Evolutionary conservation across 495 filamentous ascomycete genomes (phyloP).

Genomic region (Trypethelium eluteriae): DNA sequence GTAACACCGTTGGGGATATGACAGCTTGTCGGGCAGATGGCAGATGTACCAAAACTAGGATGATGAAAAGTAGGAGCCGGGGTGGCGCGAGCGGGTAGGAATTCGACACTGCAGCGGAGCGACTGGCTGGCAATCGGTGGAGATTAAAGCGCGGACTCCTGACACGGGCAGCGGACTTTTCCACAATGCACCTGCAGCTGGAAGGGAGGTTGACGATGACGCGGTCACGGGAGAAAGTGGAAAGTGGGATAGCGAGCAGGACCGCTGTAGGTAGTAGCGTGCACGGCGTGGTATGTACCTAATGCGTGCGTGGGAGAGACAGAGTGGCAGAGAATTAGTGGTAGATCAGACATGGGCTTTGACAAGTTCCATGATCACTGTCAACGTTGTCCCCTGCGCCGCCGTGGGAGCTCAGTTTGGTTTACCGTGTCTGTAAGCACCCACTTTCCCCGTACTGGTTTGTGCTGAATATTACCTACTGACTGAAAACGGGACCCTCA

Average conservation of each 20-base stretch:
- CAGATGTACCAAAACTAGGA: not conserved
- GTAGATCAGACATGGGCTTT: not conserved
- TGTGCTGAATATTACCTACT: not conserved
- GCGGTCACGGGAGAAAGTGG: not conserved
- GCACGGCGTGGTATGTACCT: not conserved
- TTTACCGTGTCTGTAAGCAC: constrained; percentile 7
- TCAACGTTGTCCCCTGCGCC: not conserved
- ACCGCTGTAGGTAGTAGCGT: not conserved
- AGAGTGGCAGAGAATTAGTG: not conserved
- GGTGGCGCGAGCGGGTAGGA: constrained; percentile 2
- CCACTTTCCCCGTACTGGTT: not conserved
- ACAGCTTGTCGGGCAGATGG: not conserved
- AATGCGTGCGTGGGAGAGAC: not conserved
- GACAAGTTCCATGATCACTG: constrained; percentile 2
- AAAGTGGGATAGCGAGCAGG: not conserved
- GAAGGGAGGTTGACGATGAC: not conserved
- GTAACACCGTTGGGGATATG: not conserved
- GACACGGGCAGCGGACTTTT: not conserved
- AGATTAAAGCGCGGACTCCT: not conserved
- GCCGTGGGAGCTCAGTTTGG: not conserved
- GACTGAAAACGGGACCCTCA: no score
- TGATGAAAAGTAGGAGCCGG: not conserved
- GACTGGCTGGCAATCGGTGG: not conserved
- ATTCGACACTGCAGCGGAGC: constrained; percentile 3
- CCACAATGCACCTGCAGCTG: not conserved